Conservation (phyloP, 352 stramenopile genomes). For the Pythium sukuiense region DNA sequence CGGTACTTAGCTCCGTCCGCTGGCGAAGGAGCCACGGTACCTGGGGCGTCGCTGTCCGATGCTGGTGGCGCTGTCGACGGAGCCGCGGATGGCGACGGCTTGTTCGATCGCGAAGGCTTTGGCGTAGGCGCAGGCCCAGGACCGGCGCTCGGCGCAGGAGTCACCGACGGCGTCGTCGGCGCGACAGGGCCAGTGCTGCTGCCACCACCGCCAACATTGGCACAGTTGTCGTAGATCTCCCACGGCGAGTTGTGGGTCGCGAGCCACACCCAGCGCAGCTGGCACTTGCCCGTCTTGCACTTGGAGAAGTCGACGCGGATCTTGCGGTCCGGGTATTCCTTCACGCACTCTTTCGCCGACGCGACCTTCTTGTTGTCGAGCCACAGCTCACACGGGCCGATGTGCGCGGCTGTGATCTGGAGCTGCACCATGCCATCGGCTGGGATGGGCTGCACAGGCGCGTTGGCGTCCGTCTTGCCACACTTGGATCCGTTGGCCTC, state of each 20-base stretch:
- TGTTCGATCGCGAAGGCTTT: neutral
- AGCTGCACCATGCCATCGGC: constrained; percentile 27
- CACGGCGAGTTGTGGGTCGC: constrained; percentile 44
- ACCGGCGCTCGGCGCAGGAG: neutral
- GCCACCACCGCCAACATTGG: constrained; percentile 23
- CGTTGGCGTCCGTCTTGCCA: constrained; percentile 35
- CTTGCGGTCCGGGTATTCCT: constrained; percentile 30
- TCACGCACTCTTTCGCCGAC: constrained; percentile 37
- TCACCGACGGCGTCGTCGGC: neutral
- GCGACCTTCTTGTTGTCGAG: constrained; percentile 34
- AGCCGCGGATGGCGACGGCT: neutral
- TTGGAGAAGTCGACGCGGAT: constrained; percentile 40
- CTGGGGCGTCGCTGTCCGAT: neutral
- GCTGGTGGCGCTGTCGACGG: neutral
- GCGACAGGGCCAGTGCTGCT: neutral
- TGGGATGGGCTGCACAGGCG: constrained; percentile 28
- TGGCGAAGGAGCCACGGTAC: neutral
- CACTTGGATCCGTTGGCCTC: constrained; percentile 36
- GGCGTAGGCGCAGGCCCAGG: neutral
- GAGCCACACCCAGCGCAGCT: constrained; percentile 48
- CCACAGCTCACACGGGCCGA: constrained; percentile 51
- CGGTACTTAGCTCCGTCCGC: neutral
- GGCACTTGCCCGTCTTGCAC: constrained; percentile 30
- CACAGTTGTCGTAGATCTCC: constrained; percentile 53
- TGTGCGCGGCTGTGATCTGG: constrained; percentile 36